These are phyloP conservation scores for Starmera dryadoides DNA, from an alignment of 805 yeast species.

Conservation along the genomic window DNA sequence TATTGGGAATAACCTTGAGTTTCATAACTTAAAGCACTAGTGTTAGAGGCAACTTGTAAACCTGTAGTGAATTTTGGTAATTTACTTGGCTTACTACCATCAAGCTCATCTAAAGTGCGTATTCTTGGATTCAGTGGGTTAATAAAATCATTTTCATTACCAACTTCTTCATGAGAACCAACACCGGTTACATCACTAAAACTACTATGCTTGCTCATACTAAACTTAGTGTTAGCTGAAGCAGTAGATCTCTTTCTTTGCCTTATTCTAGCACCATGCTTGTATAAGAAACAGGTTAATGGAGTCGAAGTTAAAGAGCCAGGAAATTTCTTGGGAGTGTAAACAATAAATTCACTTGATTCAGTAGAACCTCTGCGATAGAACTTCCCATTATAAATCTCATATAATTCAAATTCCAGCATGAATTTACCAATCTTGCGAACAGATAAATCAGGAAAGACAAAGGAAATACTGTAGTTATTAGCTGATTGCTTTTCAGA, in stretches of 20 bases:
- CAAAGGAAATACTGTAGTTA: conserved; percentile 22
- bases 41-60: too few relatives aligned
- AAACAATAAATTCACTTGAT: conserved; percentile 19
- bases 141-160: too few relatives aligned
- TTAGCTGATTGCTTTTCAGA: conserved; percentile 8
- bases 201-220: too few relatives aligned
- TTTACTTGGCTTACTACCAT: too few relatives aligned
- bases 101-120: too few relatives aligned
- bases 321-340: conserved; percentile 25
- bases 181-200: too few relatives aligned
- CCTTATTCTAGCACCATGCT: conserved; percentile 25
- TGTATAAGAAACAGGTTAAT: conserved; percentile 21
- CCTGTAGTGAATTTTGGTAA: too few relatives aligned
- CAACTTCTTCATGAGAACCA: too few relatives aligned
- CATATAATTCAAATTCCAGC: conserved; percentile 22
- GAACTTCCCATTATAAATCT: conserved; percentile 17
- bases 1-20: too few relatives aligned
- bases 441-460: conserved; percentile 24
- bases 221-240: too few relatives aligned
- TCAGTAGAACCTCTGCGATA: conserved; percentile 8
- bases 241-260: conserved; percentile 17
- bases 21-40: too few relatives aligned
- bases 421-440: conserved; percentile 20
- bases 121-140: too few relatives aligned
- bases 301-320: conserved; percentile 22